Evolutionary conservation across 192 early-diverging fungal genomes (phyloP).

Genomic region (Cladochytrium replicatum): DNA sequence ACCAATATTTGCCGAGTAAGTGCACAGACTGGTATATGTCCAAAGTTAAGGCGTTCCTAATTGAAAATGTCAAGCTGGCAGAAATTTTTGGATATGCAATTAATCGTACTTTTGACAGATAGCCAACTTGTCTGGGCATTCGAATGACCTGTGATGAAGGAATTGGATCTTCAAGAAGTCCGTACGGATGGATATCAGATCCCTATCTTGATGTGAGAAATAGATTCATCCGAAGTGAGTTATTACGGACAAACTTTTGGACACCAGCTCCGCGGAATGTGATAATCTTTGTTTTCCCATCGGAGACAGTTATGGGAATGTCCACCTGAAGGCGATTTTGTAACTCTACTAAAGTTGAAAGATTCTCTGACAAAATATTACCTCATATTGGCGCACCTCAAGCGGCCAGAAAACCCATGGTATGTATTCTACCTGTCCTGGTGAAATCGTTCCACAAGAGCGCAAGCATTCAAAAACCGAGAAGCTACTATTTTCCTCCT

Average conservation of each 20-base stretch:
- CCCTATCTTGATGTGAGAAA: too few species aligned
- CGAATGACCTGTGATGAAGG: constrained; percentile 23
- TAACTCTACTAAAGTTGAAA: constrained; percentile 5
- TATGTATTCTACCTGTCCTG: constrained; percentile 27
- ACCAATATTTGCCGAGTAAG: constrained; percentile 29
- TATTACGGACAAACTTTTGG: constrained; percentile 8
- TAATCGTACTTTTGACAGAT: constrained; percentile 13
- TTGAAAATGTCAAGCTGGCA: not conserved
- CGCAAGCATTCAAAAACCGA: constrained; percentile 29
- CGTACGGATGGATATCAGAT: too few species aligned
- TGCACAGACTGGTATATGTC: constrained; percentile 31
- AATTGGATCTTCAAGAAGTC: constrained; percentile 26
- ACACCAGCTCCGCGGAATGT: constrained; percentile 35
- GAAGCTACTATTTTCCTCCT: constrained; percentile 26
- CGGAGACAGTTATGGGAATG: constrained; percentile 32
- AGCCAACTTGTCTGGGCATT: constrained; percentile 28
- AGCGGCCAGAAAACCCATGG: constrained; percentile 44
- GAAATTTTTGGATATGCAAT: not conserved
- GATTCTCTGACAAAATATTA: not conserved
- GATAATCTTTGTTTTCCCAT: constrained; percentile 36
- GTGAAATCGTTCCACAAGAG: constrained; percentile 21
- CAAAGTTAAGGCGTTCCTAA: constrained; percentile 42
- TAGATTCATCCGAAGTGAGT: too few species aligned
- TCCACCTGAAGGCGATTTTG: constrained; percentile 19
- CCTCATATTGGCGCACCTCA: constrained; percentile 37